Evolutionary conservation across 2,329 filamentous ascomycete species (phyloP).

Genomic region (Colletotrichum paranaense): DNA sequence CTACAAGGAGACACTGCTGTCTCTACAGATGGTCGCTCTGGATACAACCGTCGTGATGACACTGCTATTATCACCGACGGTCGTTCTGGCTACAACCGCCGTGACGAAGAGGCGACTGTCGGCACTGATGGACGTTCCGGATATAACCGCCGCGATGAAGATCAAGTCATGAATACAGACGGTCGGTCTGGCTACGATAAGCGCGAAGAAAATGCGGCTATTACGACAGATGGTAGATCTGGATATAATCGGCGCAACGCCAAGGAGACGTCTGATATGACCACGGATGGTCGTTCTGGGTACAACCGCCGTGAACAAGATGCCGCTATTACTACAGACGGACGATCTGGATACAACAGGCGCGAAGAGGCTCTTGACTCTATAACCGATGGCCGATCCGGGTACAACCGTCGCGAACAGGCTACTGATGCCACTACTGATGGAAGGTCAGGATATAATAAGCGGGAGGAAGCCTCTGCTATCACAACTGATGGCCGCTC

Average conservation of each 20-base stretch:
- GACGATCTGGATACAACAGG: not conserved
- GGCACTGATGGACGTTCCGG: not conserved
- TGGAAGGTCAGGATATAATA: not conserved
- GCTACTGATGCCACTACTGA: not conserved
- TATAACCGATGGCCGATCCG: not conserved
- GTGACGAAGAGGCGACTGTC: not conserved
- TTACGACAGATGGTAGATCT: not conserved
- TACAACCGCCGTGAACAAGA: not conserved
- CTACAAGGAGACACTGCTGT: not conserved
- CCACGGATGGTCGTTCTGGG: not conserved
- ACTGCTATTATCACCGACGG: not conserved
- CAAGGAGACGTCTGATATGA: not conserved
- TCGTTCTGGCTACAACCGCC: not conserved
- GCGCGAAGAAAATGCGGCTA: not conserved
- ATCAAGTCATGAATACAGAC: not conserved
- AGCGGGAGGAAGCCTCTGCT: not conserved
- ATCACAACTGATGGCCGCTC: not conserved
- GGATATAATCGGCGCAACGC: not conserved
- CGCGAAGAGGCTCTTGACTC: not conserved
- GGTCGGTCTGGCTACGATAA: too few species aligned
- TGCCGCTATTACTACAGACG: not conserved
- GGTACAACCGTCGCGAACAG: not conserved
- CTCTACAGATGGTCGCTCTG: slow-evolving; percentile 1
- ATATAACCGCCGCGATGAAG: not conserved
- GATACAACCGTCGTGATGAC: slow-evolving; percentile 1